A percentile compares a stretch with the other conserved stretches of the same genome.
These are phyloP conservation scores for Blastobotrys terrestris DNA, from an alignment of 805 yeast genomes.

Conservation along the genomic window DNA sequence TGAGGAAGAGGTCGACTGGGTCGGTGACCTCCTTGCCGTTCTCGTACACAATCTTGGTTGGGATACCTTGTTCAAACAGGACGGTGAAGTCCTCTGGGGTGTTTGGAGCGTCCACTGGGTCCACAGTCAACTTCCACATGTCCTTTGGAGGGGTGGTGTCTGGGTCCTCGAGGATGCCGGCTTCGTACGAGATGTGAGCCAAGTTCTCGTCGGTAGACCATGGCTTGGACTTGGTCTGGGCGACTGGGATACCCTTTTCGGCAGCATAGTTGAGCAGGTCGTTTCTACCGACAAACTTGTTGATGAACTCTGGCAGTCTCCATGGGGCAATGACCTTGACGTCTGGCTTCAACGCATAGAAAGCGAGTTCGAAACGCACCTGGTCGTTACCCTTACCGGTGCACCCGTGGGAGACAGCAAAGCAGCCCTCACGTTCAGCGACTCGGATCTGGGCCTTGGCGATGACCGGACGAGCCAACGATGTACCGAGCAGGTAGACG, in stretches of 20 bases:
- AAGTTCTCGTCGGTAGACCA: constrained; percentile 99
- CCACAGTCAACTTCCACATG: constrained; percentile 98
- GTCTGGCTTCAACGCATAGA: constrained; percentile 97
- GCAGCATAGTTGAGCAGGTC: constrained; percentile 93
- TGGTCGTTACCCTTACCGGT: constrained; percentile 99
- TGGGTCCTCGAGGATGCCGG: constrained; percentile 98
- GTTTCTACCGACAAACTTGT: constrained; percentile 96
- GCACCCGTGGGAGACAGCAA: constrained; percentile 98
- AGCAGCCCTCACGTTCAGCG: constrained; percentile 96
- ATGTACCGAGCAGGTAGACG: constrained; percentile 93
- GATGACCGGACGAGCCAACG: constrained; percentile 97
- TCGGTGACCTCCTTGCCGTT: constrained; percentile 63
- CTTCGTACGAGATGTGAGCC: constrained; percentile 99
- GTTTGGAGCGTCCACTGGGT: constrained; percentile 93
- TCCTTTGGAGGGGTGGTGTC: constrained; percentile 98
- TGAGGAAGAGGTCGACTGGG: constrained; percentile 86
- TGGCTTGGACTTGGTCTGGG: constrained; percentile 98
- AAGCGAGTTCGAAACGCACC: constrained; percentile 94
- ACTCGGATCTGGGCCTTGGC: constrained; percentile 97
- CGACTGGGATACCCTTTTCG: constrained; percentile 83
- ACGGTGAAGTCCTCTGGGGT: constrained; percentile 84
- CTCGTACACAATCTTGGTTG: constrained; percentile 67
- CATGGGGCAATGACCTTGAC: constrained; percentile 97
- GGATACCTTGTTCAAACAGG: constrained; percentile 79
- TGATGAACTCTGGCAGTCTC: constrained; percentile 94